Conservation (phyloP, 768 basidiomycete genomes). For the Psilocybe azurescens region DNA sequence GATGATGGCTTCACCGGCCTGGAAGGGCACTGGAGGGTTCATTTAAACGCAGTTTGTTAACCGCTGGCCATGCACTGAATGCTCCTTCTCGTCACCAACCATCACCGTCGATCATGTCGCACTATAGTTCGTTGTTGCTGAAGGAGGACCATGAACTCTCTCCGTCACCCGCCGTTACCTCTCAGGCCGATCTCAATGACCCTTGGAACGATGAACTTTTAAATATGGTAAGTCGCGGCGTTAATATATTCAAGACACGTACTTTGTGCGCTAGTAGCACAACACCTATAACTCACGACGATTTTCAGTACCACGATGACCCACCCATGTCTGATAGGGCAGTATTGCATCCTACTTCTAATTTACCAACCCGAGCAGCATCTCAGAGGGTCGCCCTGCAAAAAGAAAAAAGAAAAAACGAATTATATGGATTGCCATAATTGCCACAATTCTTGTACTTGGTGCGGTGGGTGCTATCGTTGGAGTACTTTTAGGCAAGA, state of each 20-base stretch:
- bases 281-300: background rate
- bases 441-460: constrained; percentile 35
- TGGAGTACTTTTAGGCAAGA: constrained; percentile 31
- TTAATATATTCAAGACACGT: background rate
- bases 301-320: constrained; percentile 1
- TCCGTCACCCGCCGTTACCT: constrained; percentile 7
- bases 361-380: background rate
- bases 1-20: background rate
- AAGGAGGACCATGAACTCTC: constrained; percentile 21
- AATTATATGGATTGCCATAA: constrained; percentile 27
- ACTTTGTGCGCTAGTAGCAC: background rate
- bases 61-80: background rate
- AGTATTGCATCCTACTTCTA: background rate
- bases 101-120: constrained; percentile 21
- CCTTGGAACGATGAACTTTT: constrained; percentile 27
- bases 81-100: background rate
- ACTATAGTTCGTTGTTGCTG: constrained; percentile 22
- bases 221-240: constrained; percentile 24
- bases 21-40: background rate
- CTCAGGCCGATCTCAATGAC: constrained; percentile 18
- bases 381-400: constrained; percentile 10
- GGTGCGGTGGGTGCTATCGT: constrained; percentile 45
- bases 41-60: background rate
- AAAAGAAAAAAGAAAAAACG: constrained; percentile 20
- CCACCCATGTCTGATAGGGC: constrained; percentile 1